phyloP scores from a whole-genome alignment of 2,329 filamentous ascomycete genomes.

The Bipolaris bicolor region DNA sequence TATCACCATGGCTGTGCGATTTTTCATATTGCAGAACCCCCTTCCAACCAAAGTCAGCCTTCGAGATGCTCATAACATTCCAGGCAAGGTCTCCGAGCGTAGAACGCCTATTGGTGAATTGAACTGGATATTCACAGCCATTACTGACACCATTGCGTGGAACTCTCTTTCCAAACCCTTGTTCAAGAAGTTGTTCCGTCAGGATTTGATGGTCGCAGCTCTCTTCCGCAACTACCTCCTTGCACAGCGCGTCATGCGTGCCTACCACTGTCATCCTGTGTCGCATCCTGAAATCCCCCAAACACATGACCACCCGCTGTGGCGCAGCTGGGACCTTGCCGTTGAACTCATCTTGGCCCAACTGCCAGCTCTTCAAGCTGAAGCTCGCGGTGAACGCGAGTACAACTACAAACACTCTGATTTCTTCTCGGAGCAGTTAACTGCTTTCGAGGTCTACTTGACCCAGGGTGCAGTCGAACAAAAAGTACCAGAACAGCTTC shows the following conservation, averaged over 20 bases:
- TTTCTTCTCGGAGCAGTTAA: slow-evolving; percentile 96
- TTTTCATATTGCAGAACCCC: slow-evolving; percentile 94
- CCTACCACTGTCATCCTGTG: slow-evolving; percentile 93
- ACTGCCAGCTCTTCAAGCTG: slow-evolving; percentile 79
- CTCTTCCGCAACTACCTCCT: slow-evolving; percentile 95
- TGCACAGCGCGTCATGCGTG: slow-evolving; percentile 92
- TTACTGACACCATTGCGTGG: slow-evolving; percentile 99
- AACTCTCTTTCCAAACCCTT: slow-evolving; percentile 87
- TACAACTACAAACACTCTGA: slow-evolving; percentile 94
- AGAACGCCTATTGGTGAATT: slow-evolving; percentile 93
- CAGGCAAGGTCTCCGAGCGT: slow-evolving; percentile 88
- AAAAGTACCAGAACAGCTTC: slow-evolving; percentile 90
- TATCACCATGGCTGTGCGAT: slow-evolving; percentile 95
- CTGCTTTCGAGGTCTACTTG: slow-evolving; percentile 95
- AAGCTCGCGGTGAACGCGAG: slow-evolving; percentile 73
- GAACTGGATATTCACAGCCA: slow-evolving; percentile 99
- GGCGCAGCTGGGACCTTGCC: slow-evolving; percentile 97
- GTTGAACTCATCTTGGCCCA: slow-evolving; percentile 94
- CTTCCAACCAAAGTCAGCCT: slow-evolving; percentile 70
- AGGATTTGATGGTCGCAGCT: slow-evolving; percentile 98
- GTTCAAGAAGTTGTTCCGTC: slow-evolving; percentile 95
- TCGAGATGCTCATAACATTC: slow-evolving; percentile 85
- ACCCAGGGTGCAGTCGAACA: slow-evolving; percentile 81
- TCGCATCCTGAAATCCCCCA: slow-evolving; percentile 92
- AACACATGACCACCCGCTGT: slow-evolving; percentile 91